A percentile compares a stretch with the other conserved stretches of the same genome.
These are phyloP conservation scores for Fusarium torreyae DNA, from an alignment of 2,329 filamentous ascomycete species.

Conservation along the genomic window DNA sequence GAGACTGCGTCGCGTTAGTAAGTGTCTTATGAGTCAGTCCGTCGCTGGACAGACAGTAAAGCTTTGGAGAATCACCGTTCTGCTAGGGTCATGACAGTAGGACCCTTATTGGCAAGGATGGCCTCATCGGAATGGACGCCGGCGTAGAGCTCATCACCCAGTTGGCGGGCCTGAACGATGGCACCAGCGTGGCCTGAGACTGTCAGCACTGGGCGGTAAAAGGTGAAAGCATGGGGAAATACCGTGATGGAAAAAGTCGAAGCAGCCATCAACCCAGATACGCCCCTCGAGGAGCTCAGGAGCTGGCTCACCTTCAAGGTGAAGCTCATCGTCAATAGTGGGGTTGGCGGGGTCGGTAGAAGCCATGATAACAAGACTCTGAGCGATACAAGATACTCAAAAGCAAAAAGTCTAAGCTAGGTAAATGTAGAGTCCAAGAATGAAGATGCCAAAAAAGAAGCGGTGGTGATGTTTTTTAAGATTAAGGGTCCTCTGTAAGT, in stretches of 20 bases:
- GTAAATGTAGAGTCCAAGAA: slow-evolving; percentile 1
- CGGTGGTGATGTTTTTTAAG: slow-evolving; percentile 22
- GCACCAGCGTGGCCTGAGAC: slow-evolving; percentile 90
- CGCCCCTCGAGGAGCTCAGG: slow-evolving; percentile 75
- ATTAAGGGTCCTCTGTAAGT: slow-evolving; percentile 19
- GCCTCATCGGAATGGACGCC: slow-evolving; percentile 96
- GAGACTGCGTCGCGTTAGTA: slow-evolving; percentile 67
- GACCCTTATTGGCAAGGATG: slow-evolving; percentile 96
- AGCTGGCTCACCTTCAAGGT: slow-evolving; percentile 62
- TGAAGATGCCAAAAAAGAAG: neutral
- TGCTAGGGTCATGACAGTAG: slow-evolving; percentile 93
- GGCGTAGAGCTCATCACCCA: slow-evolving; percentile 89
- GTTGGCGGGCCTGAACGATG: slow-evolving; percentile 93
- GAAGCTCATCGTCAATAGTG: slow-evolving; percentile 45
- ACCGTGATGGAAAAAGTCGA: slow-evolving; percentile 99
- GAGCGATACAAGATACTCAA: neutral
- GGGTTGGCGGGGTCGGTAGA: slow-evolving; percentile 45
- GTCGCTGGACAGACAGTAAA: neutral
- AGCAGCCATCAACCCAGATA: slow-evolving; percentile 99
- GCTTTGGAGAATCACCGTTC: slow-evolving; percentile 74
- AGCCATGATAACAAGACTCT: slow-evolving; percentile 32
- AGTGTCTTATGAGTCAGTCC: neutral
- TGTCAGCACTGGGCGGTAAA: neutral
- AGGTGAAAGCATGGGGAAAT: slow-evolving; percentile 18
- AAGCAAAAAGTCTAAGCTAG: neutral